These are phyloP conservation scores for Pseudogymnoascus verrucosus DNA, from an alignment of 2,329 filamentous ascomycete species.

Conservation along the genomic window DNA sequence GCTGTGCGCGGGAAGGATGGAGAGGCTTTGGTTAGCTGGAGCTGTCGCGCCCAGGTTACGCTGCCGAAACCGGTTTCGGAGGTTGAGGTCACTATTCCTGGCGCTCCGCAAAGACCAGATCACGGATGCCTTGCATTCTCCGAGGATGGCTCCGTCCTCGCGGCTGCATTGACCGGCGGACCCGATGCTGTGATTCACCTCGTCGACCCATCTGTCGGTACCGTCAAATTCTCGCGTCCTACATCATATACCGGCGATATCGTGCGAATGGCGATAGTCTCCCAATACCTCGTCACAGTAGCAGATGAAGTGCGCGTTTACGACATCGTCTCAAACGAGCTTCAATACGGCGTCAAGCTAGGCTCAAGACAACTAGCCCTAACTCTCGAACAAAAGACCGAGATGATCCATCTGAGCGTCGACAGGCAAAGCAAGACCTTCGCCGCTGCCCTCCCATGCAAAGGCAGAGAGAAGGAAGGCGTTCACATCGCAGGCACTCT, in stretches of 20 bases:
- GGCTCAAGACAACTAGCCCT: slow-evolving; percentile 32
- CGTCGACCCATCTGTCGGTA: slow-evolving; percentile 64
- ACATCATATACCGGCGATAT: slow-evolving; percentile 59
- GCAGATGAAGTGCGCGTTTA: slow-evolving; percentile 70
- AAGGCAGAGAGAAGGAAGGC: slow-evolving; percentile 15
- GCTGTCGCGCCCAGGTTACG: slow-evolving; percentile 52
- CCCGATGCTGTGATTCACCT: slow-evolving; percentile 61
- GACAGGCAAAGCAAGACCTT: slow-evolving; percentile 59
- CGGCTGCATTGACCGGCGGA: slow-evolving; percentile 50
- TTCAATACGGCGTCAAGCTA: slow-evolving; percentile 58
- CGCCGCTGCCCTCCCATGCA: slow-evolving; percentile 48
- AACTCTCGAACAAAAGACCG: slow-evolving; percentile 29
- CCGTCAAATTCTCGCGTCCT: slow-evolving; percentile 57
- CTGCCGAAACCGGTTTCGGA: slow-evolving; percentile 32
- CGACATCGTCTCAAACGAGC: slow-evolving; percentile 72
- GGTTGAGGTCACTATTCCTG: slow-evolving; percentile 32
- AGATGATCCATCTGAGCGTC: slow-evolving; percentile 61
- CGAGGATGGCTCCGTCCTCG: slow-evolving; percentile 76
- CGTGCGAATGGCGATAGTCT: slow-evolving; percentile 62
- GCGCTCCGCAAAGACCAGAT: slow-evolving; percentile 25
- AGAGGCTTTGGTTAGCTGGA: slow-evolving; percentile 64
- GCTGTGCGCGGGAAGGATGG: slow-evolving; percentile 50
- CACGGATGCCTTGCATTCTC: slow-evolving; percentile 68
- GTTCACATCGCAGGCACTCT: slow-evolving; percentile 44
- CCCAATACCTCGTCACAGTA: slow-evolving; percentile 65